phyloP scores from a whole-genome alignment of 1,284 basidiomycete species.

The Puccinia novopanici region DNA sequence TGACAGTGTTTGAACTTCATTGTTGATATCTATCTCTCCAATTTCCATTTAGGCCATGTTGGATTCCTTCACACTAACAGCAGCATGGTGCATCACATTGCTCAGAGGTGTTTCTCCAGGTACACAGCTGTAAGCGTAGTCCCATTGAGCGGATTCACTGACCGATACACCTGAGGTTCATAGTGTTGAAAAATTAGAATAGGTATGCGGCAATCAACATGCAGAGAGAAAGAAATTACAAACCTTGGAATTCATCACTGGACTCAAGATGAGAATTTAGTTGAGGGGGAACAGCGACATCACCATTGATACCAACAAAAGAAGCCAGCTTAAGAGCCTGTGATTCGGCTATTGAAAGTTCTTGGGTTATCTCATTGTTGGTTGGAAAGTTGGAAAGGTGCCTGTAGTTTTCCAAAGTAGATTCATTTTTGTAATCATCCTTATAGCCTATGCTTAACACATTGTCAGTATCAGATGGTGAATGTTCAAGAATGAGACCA shows the following conservation, averaged over 20 bases:
- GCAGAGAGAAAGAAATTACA: too few relatives aligned
- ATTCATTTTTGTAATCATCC: slow-evolving; percentile 21
- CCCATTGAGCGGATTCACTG: neutral
- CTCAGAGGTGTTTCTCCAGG: slow-evolving; percentile 4
- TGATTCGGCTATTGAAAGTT: slow-evolving; percentile 12
- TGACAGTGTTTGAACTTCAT: neutral
- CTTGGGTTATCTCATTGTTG: neutral
- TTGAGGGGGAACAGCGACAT: too few relatives aligned
- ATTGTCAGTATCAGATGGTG: too few relatives aligned
- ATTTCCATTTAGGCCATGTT: neutral
- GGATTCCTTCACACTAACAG: neutral
- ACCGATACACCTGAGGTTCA: neutral
- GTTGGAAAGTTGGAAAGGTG: slow-evolving; percentile 22
- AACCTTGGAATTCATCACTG: too few relatives aligned
- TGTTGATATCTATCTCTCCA: neutral
- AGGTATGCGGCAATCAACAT: too few relatives aligned
- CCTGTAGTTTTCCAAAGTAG: neutral
- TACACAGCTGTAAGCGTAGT: slow-evolving; percentile 1
- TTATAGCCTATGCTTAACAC: neutral
- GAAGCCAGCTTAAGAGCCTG: slow-evolving; percentile 18
- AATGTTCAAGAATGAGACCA: neutral
- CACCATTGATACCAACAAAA: too few relatives aligned
- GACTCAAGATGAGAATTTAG: neutral
- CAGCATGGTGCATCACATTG: slow-evolving; percentile 18
- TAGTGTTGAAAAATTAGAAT: neutral